Evolutionary conservation across 306 rosid genomes (phyloP), one percentile per base, ranked within the genome.

Genomic region (Luffa acutangula): DNA sequence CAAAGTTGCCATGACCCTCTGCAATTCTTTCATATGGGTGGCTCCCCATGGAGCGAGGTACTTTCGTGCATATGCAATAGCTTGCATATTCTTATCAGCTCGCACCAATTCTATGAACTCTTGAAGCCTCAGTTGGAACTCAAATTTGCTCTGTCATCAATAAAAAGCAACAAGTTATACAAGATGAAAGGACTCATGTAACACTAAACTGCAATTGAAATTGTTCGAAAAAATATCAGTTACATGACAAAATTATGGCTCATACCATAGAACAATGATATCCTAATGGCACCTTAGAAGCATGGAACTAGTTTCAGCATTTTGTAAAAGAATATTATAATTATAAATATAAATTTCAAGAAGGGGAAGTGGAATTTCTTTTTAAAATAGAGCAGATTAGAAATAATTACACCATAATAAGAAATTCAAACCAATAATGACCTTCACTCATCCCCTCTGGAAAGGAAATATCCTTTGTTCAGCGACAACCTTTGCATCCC

Each of bases 41-140:
- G 89, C 84, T 82, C 93, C 99, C 99, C 97, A 95, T 45, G 91
- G 92, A 13, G 97, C 91, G 73, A 95, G 97, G 78, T 92, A 85
- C 80, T 91, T 95, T 63, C 87, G 88, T 81, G 99, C 97, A 90
- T 91, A 91, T 14, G 90, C 74, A 72, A 95, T 88, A 81, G 99
- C 99, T 83, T 85, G 89, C 82, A 90, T 72, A 82, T 86, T 87
- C 84, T 91, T 91, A 86, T 91, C 97, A 81, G 93, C 94, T 82
- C 97, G 92, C 60, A 95, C 99, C 83, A 95, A 85, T 87, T 93
- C 99, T 86, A 95, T 88, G 81, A 95, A 90, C 83, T 95, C 99
- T 84, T 95, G 99, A 88, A 91, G 94, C 88, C 99, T 89, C 89
- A 95, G 77, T 85, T 91, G 99, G 84, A 93, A 93, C 87, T 95